Base-by-base conservation (phyloP, 345 rosid species). In the Lenwebbia sp. region DNA sequence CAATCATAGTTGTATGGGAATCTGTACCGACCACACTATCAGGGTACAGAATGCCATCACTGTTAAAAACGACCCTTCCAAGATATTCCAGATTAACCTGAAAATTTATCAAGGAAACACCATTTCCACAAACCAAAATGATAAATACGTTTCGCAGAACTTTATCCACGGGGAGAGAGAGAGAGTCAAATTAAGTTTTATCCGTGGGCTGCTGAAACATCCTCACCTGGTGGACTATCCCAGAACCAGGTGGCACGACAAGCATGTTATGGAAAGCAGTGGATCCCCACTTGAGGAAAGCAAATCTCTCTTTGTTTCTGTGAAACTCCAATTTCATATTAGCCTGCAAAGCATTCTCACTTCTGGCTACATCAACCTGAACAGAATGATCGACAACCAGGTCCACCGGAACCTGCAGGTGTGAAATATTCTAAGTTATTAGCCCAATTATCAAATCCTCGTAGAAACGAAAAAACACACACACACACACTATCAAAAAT, bases 1-100 rank as follows among this genome's bases (percentile, higher is more conserved):
- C 96, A 88, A 95, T 94, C 99, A 96, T 96, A 30, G 99, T 95
- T 47, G 98, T 95, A 88, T 94, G 99, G 82, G 98, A 95, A 87
- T 95, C 98, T 12, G 98, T 96, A 7, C 96, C 98, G 82, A 96
- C 98, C 85, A 95, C 96, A 22, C 97, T 95, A 90, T 96, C 98
- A 84, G 96, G 99, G 91, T 95, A 95, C 55, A 96, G 94, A 25
- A 94, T 41, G 47, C 94, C 95, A 83, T 91, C 92, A 30, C 91
- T 90, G 90, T 94, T 96, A 89, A 95, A 94, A 84, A 95, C 98
- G 87, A 96, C 96, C 57, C 96, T 92, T 75, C 96, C 98, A 85
- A 96, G 96, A 89, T 93, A 95, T 87, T 96, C 99, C 90, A 96
- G 93, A 89, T 96, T 96, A 57, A 96, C 97, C 97, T 96, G 87